These are phyloP conservation scores for Gossypium longicalyx DNA, from an alignment of 345 rosid species.

Conservation along the genomic window DNA sequence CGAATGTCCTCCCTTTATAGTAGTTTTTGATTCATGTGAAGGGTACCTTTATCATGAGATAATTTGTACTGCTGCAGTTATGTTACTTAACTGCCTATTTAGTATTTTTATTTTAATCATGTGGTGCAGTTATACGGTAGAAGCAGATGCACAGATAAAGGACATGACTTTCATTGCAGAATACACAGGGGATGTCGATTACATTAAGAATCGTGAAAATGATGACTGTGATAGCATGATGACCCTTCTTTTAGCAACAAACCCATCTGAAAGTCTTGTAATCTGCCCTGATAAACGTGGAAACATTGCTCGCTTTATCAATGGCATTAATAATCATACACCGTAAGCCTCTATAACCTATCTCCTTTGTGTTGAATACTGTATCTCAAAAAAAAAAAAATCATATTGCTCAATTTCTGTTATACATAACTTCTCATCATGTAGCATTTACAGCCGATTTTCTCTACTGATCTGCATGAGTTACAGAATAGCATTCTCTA, in stretches of 20 bases:
- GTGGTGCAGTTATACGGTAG: conserved; percentile 71
- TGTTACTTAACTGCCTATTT: not conserved
- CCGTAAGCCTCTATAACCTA: conserved; percentile 41
- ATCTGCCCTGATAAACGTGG: conserved; percentile 88
- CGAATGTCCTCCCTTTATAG: conserved; percentile 77
- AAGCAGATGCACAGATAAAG: conserved; percentile 76
- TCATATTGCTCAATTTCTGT: not conserved
- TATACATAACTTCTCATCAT: not conserved
- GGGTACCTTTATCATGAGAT: conserved; percentile 47
- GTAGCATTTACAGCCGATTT: not conserved
- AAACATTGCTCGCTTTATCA: conserved; percentile 85
- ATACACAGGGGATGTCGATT: conserved; percentile 93
- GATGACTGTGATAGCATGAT: conserved; percentile 91
- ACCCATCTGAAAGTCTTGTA: conserved; percentile 64
- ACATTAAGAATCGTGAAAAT: conserved; percentile 59
- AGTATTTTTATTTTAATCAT: conserved; percentile 17
- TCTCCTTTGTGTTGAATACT: not conserved
- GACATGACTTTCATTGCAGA: conserved; percentile 83
- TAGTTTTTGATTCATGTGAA: conserved; percentile 81
- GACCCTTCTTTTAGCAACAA: conserved; percentile 73
- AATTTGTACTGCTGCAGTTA: conserved; percentile 11
- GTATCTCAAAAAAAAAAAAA: not conserved
- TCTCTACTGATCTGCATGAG: not conserved
- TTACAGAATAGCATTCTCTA: not conserved
- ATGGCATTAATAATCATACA: conserved; percentile 83